phyloP scores from a whole-genome alignment of 805 yeast genomes.

The Metschnikowia arizonensis region DNA sequence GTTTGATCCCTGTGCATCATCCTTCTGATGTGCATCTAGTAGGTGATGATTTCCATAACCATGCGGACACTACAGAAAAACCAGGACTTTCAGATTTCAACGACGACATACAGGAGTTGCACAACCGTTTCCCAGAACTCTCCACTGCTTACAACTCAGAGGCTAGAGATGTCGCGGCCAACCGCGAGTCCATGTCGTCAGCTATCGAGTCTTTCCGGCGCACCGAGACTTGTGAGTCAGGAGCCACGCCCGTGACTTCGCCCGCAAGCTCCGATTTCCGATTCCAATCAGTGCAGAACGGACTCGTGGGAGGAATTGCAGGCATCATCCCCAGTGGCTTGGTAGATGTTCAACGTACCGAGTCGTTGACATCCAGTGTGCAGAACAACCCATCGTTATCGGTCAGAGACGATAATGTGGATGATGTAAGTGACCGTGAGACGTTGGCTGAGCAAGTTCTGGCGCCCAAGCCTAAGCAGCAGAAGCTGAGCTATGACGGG shows the following conservation, averaged over 20 bases:
- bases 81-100: constrained; percentile 10
- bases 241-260: constrained; percentile 47
- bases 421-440: constrained; percentile 41
- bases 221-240: constrained; percentile 28
- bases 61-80: constrained; percentile 19
- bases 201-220: constrained; percentile 26
- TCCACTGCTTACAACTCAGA: constrained; percentile 23
- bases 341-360: constrained; percentile 56
- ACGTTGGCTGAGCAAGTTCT: constrained; percentile 25
- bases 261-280: constrained; percentile 48
- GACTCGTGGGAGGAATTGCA: constrained; percentile 37
- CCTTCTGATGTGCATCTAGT: constrained; percentile 7
- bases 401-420: constrained; percentile 68
- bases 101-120: constrained; percentile 15
- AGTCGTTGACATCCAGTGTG: constrained; percentile 83
- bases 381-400: constrained; percentile 90
- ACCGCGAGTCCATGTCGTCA: constrained; percentile 32
- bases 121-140: constrained; percentile 32
- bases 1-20: constrained; percentile 25
- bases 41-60: constrained; percentile 19
- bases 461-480: constrained; percentile 5
- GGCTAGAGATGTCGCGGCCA: constrained; percentile 16
- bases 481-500: constrained; percentile 8
- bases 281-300: constrained; percentile 31
- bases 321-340: constrained; percentile 44